Evolutionary conservation across 2,329 filamentous ascomycete species (phyloP), one percentile per base, ranked within the genome.

Genomic region (Orbilia ellipsospora): DNA sequence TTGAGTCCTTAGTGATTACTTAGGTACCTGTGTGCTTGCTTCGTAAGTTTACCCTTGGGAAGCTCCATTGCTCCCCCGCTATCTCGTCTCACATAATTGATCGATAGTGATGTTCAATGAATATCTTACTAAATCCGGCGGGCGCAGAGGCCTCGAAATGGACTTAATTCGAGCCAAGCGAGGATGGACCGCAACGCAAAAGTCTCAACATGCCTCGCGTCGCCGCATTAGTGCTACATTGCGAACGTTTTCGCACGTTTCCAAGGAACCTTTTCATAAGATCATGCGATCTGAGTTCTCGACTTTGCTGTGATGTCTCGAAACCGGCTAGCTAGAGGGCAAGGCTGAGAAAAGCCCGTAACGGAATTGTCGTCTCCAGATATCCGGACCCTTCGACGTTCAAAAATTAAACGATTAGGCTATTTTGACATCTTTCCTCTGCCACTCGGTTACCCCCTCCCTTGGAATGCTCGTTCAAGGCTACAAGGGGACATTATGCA

Each of bases 171-270:
- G 31, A 36, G 31, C 31, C 5, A 36, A 36, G 31, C 5, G 10
- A 36, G 16, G 12, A 18, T 20, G 3, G 4, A 13, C 18, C 23
- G 23, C 67, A 70, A 70, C 67, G 67, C 67, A 70, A 40, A 70
- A 57, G 31, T 51, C 59, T 31, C 60, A 72, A 65, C 66, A 65
- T 60, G 7, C 57, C 28, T 55, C 44, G 51, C 42, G 44, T 16
- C 45, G 7, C 69, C 69, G 69, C 40, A 61, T 66, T 73, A 52
- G 69, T 62, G 23, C 57, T 56, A 50, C 42, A 57, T 44, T 57
- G 62, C 62, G 63, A 51, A 23, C 69, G 50, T 67, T 67, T 63
- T 62, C 51, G 69, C 69, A 31, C 60, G 57, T 66, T 66, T 61
- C 42, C 23, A 13, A 4, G 18, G 10, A 59, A 59, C 7, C 36